Evolutionary conservation across 345 rosid genomes (phyloP), one percentile per base, ranked within the genome.

Genomic region (Citropsis articulata): DNA sequence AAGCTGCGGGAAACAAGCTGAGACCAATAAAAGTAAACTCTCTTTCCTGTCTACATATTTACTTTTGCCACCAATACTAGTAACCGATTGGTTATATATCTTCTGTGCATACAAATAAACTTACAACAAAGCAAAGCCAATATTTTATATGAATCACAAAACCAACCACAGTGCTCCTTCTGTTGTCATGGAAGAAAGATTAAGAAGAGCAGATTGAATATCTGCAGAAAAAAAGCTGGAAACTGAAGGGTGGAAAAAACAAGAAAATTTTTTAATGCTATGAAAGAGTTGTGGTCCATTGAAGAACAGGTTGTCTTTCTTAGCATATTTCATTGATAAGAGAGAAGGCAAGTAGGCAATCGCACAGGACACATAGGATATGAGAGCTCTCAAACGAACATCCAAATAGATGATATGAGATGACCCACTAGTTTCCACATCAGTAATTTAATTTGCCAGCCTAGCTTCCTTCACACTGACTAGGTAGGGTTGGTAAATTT

Each of bases 1-100:
- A 68, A 77, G 82, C 82, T 75, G 85, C 71, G 85, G 91, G 87
- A 85, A 88, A 88, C 88, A 83, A 79, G 81, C 72, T 72, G 80
- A 76, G 59, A 77, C 50, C 66, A 79, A 42, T 18, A 73, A 81
- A 71, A 78, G 74, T 78, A 73, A 71, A 69, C n/a, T 57, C 70
- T 40, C 28, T 64, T 45, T 48, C 68, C 25, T 48, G 65, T 61
- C 85, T 75, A 45, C 14, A 45, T 12, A 10, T 12, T 48, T 7
- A 25, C 30, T 48, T 66, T 73, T 76, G 67, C 76, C 71, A 62
- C 69, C 60, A 50, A 21, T 66, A 22, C 62, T n/a, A 25, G 30
- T 28, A 25, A 53, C 73, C 30, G 13, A 69, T 16, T 3, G 1
- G 61, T 57, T 45, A 45, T 13, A 35, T n/a, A 53, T 69, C 74